A percentile compares a stretch with the other conserved stretches of the same genome.
These are phyloP conservation scores for Lophiotrema nucula DNA, from an alignment of 495 filamentous ascomycete species.

Conservation along the genomic window DNA sequence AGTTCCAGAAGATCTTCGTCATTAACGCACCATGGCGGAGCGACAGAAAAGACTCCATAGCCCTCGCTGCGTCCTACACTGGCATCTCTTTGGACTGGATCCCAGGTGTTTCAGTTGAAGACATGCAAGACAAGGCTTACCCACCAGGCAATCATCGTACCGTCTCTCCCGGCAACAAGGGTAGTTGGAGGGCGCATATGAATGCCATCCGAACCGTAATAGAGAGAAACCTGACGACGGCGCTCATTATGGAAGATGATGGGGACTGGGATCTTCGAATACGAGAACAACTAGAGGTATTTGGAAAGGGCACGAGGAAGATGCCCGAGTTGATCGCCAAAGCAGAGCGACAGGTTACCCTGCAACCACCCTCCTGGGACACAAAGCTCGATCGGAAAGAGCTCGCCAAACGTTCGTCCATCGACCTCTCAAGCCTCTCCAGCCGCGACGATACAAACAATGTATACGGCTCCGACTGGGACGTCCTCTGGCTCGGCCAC, in stretches of 20 bases:
- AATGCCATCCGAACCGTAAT: conserved; percentile 18
- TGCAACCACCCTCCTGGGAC: background rate
- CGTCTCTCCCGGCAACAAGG: conserved; percentile 10
- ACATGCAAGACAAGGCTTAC: conserved; percentile 24
- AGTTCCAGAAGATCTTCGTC: conserved; percentile 34
- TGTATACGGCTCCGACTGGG: conserved; percentile 59
- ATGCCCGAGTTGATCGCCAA: background rate
- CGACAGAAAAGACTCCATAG: conserved; percentile 24
- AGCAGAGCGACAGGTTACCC: background rate
- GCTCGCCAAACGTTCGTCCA: conserved; percentile 14
- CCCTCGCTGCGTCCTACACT: conserved; percentile 21
- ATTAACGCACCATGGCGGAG: conserved; percentile 28
- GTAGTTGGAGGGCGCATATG: conserved; percentile 35
- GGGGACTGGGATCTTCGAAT: conserved; percentile 34
- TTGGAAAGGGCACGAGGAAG: conserved; percentile 2
- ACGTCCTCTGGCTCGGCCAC: conserved; percentile 34
- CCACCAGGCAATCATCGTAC: conserved; percentile 24
- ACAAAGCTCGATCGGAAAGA: background rate
- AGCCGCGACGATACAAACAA: background rate
- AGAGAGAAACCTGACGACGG: conserved; percentile 25
- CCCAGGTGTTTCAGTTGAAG: conserved; percentile 11
- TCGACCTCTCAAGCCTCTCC: conserved; percentile 2
- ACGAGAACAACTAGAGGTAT: conserved; percentile 12
- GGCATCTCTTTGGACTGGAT: conserved; percentile 20
- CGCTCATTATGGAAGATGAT: conserved; percentile 33